These are phyloP conservation scores for Phytophthora cryptogea DNA, from an alignment of 352 stramenopile species.

Conservation along the genomic window DNA sequence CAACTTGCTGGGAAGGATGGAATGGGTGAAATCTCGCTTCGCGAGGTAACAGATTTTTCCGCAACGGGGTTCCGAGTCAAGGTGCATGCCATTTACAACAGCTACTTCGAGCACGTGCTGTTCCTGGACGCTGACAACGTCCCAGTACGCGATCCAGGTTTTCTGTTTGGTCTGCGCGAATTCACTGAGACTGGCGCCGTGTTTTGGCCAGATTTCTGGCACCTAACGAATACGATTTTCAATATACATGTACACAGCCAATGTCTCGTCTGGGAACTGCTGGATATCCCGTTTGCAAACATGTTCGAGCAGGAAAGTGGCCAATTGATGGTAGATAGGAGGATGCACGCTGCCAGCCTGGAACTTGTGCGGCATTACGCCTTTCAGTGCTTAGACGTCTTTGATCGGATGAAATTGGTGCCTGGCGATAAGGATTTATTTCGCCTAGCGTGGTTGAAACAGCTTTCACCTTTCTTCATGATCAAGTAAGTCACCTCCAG, in stretches of 20 bases:
- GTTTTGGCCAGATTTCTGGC: conserved; percentile 79
- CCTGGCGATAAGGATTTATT: conserved; percentile 65
- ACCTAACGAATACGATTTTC: conserved; percentile 60
- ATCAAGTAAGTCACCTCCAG: conserved; percentile 43
- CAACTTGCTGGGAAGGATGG: conserved; percentile 18
- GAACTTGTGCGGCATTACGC: conserved; percentile 30
- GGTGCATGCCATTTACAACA: conserved; percentile 50
- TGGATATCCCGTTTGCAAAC: conserved; percentile 49
- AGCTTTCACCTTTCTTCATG: conserved; percentile 49
- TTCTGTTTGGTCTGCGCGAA: conserved; percentile 44
- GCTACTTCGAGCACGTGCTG: conserved; percentile 43
- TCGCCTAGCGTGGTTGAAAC: conserved; percentile 57
- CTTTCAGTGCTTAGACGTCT: conserved; percentile 40
- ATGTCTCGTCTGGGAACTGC: conserved; percentile 54
- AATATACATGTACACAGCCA: conserved; percentile 59
- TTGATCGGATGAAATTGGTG: conserved; percentile 41
- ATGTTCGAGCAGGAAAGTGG: conserved; percentile 78
- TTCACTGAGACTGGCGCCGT: conserved; percentile 50
- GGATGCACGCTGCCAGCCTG: conserved; percentile 3
- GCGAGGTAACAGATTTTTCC: conserved; percentile 25
- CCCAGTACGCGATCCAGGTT: conserved; percentile 47
- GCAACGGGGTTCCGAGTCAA: conserved; percentile 52
- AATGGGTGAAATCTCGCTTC: conserved; percentile 31
- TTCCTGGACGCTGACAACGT: conserved; percentile 67
- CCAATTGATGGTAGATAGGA: conserved; percentile 48